Base-by-base conservation (phyloP, 169 alveolate species). In the Cryptosporidium ryanae region DNA sequence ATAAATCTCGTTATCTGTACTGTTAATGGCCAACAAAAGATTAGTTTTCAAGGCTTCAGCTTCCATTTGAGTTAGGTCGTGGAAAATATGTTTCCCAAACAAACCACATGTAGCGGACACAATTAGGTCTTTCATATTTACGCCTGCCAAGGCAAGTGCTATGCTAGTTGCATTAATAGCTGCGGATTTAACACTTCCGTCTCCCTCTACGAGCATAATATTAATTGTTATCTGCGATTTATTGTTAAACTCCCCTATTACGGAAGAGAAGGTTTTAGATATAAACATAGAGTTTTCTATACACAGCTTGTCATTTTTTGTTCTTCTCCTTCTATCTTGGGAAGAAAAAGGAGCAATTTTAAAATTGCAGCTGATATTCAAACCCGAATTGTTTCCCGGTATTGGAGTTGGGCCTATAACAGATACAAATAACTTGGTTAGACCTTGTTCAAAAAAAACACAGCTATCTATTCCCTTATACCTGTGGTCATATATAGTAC, bases 131-230 rank as follows among this genome's bases (percentile, higher is more conserved):
- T 82, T 87, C 90, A 87, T 81, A 15, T 84, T 64, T 32, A 87
- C 82, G 57, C 92, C 92, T 31, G 92, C 90, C 29, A 66, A 38
- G n/a, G 89, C 83, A 29, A 87, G 65, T 10, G 90, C 90, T 23
- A 87, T 55, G 8, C 70, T 66, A 31, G 82, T 48, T 46, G 92
- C 92, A 82, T 87, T 87, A 49, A 87, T 87, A 81, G 92, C 90
- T 23, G 92, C 92, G 23, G 91, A 65, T 65, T 82, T 89, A n/a
- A 87, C 89, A 13, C 92, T 82, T 12, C 92, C 92, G 44, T 87
- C 92, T 10, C 71, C 91, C 25, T 76, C 89, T 48, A 87, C 48
- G 12, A 87, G 89, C 10, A 44, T 57, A 38, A 87, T 82, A 52
- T 87, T 71, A 7, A 87, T 82, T 25, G 34, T 76, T 32, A 76